Evolutionary conservation across 768 basidiomycete genomes (phyloP), one percentile per base, ranked within the genome.

Genomic region (Leccinum longicurvipes): DNA sequence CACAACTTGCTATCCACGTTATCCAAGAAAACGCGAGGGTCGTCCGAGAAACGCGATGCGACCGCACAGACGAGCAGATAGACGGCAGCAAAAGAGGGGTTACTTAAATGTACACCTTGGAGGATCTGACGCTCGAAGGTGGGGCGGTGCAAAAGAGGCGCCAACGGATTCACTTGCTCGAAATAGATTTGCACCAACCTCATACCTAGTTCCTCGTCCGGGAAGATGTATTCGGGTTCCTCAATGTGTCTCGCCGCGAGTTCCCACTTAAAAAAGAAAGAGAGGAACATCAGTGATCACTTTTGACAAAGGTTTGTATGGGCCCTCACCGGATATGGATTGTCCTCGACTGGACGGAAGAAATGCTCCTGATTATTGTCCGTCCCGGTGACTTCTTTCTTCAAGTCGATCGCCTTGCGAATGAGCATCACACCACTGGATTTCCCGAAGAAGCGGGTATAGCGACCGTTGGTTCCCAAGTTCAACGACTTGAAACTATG

Each of bases 1-100:
- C 67, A 15, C 32, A 8, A 67, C 6, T 69, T 24, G 64, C 64
- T 19, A 10, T 72, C 75, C 1, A 53, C 29, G 3, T 29, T 36
- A 47, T 79, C 77, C 10, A 76, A 59, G 39, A 77, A 56, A 2
- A 85, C 81, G 10, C 86, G 74, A 1, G 76, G 77, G 63, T 92
- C 87, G 24, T 83, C 73, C 11, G 78, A 78, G 39, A 32, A 64
- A 34, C 85, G 78, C 0, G 88, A 75, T 3, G 79, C 91, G 19
- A 83, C 74, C 0, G 92, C 89, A 63, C 88, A 91, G 0, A 91
- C 81, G 1, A 90, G 76, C 6, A 93, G 74, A 24, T 90, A 78
- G 0, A 81, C 79, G 1, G 79, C 70, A 0, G 77, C 82, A 63
- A 93, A 91, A 0, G 73, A 63, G 1, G 75, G 52, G 53, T 89